A percentile compares a stretch with the other conserved stretches of the same genome.
These are phyloP conservation scores for Eucommia ulmoides DNA, from an alignment of 257 asterid species.

Conservation along the genomic window DNA sequence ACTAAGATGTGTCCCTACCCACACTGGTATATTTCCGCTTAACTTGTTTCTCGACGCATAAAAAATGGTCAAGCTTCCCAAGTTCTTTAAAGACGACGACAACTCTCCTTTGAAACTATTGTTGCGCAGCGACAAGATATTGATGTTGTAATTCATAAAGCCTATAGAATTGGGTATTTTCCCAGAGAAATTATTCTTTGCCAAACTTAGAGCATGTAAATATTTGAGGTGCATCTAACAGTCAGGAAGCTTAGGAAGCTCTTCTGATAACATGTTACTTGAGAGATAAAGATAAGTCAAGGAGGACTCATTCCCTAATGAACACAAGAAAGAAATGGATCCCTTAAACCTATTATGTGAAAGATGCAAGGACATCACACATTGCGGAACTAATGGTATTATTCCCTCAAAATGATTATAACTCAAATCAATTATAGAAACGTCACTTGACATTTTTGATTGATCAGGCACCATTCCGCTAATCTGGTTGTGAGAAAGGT, in stretches of 20 bases:
- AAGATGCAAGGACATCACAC: neutral
- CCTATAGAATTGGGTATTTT: neutral
- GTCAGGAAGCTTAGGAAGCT: too few species aligned
- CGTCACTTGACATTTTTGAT: neutral
- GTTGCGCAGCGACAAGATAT: neutral
- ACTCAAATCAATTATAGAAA: neutral
- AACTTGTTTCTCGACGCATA: neutral
- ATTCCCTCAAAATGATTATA: neutral
- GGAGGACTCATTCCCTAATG: neutral
- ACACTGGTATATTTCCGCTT: neutral
- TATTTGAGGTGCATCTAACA: neutral
- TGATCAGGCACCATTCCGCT: neutral
- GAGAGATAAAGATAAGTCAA: neutral
- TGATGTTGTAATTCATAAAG: neutral
- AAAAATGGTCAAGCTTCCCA: neutral
- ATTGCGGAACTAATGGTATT: neutral
- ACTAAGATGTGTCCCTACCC: neutral
- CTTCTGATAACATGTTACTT: neutral
- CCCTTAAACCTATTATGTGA: neutral
- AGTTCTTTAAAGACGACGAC: neutral
- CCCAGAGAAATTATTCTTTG: neutral
- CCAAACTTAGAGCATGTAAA: neutral
- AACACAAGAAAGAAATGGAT: neutral
- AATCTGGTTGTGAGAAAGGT: neutral
- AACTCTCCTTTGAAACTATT: neutral